These are phyloP conservation scores for Colletotrichum horii DNA, from an alignment of 2,329 filamentous ascomycete species.

Conservation along the genomic window DNA sequence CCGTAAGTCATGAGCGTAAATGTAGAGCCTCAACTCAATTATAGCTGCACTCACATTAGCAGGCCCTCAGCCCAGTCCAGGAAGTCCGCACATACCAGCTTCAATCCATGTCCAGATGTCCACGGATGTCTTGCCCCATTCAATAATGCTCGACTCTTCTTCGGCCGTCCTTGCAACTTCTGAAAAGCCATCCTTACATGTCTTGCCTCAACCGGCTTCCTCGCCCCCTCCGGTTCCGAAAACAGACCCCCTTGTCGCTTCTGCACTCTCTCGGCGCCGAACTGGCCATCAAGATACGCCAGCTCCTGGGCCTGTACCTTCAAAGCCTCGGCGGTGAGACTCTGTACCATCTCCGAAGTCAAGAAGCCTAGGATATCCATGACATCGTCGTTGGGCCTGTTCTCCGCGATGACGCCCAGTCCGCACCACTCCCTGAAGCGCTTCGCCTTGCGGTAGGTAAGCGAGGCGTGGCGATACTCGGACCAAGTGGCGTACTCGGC, in stretches of 20 bases:
- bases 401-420: constrained; percentile 23
- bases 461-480: constrained; percentile 25
- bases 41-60: not conserved
- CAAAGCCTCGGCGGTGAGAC: constrained; percentile 8
- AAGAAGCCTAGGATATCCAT: constrained; percentile 26
- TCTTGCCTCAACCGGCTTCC: not conserved
- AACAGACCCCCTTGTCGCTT: not conserved
- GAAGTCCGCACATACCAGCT: not conserved
- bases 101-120: not conserved
- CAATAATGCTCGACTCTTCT: not conserved
- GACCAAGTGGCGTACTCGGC: constrained; percentile 27
- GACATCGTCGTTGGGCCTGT: constrained; percentile 22
- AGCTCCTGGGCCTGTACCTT: constrained; percentile 1
- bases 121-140: not conserved
- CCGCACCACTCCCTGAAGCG: constrained; percentile 26
- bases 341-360: constrained; percentile 26
- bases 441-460: constrained; percentile 25
- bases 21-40: no score
- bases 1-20: no score
- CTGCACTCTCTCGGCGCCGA: not conserved
- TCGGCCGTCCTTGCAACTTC: not conserved
- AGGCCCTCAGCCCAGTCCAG: not conserved
- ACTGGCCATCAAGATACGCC: not conserved
- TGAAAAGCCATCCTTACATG: constrained; percentile 8
- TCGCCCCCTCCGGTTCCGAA: not conserved